A percentile compares a stretch with the other conserved stretches of the same genome.
These are phyloP conservation scores for Stephanodiscus triporus DNA, from an alignment of 108 stramenopile genomes.

Conservation along the genomic window DNA sequence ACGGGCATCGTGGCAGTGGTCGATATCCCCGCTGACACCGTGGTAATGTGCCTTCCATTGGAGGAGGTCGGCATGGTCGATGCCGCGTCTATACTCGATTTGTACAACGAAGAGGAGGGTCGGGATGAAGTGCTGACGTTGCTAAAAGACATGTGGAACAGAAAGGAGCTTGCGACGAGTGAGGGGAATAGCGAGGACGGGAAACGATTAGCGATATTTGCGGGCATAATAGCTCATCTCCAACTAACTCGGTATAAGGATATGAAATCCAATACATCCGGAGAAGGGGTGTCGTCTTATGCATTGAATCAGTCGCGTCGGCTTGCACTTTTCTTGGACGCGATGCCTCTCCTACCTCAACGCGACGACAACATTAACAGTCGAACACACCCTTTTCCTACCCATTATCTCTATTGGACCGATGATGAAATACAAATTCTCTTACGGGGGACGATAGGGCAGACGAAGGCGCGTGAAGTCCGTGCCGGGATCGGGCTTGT, in stretches of 20 bases:
- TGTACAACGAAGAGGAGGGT: constrained; percentile 1
- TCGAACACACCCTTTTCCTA: constrained; percentile 42
- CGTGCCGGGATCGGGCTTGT: constrained; percentile 43
- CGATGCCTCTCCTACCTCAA: constrained; percentile 46
- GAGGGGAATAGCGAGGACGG: constrained; percentile 22
- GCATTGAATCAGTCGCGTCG: constrained; percentile 39
- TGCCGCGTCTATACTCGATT: constrained; percentile 23
- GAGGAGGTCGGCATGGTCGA: constrained; percentile 30
- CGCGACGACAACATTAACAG: constrained; percentile 3
- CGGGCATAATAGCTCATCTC: constrained; percentile 44
- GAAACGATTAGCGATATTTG: constrained; percentile 35
- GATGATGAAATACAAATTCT: constrained; percentile 42
- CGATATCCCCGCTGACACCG: constrained; percentile 22
- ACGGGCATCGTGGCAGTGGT: constrained; percentile 25
- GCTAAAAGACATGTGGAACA: constrained; percentile 32
- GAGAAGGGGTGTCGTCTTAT: not conserved
- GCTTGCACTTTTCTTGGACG: constrained; percentile 38
- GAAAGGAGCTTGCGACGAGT: constrained; percentile 6
- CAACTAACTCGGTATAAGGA: constrained; percentile 42
- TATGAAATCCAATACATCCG: constrained; percentile 3
- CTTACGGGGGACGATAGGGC: constrained; percentile 41
- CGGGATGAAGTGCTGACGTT: constrained; percentile 40
- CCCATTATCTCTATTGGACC: constrained; percentile 51
- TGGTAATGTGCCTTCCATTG: constrained; percentile 17
- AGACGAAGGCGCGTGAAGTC: constrained; percentile 45